Conservation (phyloP, 129 eudicot genomes). For the Pseudognaphalium luteoalbum region DNA sequence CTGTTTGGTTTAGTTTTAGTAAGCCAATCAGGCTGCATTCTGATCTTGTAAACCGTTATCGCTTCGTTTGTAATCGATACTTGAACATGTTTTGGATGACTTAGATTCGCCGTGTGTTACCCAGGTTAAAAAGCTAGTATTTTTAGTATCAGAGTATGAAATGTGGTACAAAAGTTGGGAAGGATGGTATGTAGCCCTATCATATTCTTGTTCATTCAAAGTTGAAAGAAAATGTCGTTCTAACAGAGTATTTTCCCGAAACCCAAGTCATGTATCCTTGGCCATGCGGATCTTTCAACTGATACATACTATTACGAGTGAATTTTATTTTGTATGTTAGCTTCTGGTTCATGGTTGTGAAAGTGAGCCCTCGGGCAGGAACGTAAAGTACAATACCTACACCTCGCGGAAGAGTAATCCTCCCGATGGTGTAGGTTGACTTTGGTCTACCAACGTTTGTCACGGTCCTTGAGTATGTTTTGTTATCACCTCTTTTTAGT, state of each 20-base stretch:
- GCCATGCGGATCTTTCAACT: background rate
- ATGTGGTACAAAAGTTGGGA: too few species aligned
- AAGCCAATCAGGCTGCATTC: too few species aligned
- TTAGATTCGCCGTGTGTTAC: too few species aligned
- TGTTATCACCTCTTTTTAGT: background rate
- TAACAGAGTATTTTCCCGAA: background rate
- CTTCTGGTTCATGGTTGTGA: background rate
- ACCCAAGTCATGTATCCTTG: background rate
- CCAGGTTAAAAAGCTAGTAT: too few species aligned
- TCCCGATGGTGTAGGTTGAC: background rate
- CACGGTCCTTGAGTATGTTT: background rate
- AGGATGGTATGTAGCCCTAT: too few species aligned
- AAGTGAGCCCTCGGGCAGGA: background rate
- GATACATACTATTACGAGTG: background rate
- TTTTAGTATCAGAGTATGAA: too few species aligned
- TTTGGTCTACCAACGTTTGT: background rate
- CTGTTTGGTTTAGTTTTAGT: too few species aligned
- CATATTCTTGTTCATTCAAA: background rate
- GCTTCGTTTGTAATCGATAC: too few species aligned
- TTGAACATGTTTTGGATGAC: too few species aligned
- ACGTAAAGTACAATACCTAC: background rate
- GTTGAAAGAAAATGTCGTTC: background rate
- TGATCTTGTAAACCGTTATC: too few species aligned
- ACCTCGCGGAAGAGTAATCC: background rate
- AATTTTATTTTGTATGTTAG: background rate